Evolutionary conservation across 2,329 filamentous ascomycete genomes (phyloP).

Genomic region (Lithohypha guttulata): DNA sequence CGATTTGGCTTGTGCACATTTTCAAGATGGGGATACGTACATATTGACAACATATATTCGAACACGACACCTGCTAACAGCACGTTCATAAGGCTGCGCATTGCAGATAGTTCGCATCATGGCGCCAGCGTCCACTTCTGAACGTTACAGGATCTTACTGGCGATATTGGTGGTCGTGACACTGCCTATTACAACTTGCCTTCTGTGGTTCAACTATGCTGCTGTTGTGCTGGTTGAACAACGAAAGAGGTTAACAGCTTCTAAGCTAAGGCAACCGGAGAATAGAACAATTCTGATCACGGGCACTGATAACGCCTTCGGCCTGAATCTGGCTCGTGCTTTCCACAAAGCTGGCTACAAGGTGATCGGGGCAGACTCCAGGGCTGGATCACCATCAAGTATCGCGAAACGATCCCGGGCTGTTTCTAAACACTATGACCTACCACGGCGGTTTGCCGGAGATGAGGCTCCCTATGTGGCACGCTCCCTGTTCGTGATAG

Average conservation of each 20-base stretch:
- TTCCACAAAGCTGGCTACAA: constrained; percentile 56
- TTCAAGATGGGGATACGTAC: no score
- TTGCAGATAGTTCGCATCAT: no score
- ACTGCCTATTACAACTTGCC: constrained; percentile 40
- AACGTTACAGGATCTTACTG: constrained; percentile 38
- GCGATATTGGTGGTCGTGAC: constrained; percentile 30
- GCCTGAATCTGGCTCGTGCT: constrained; percentile 53
- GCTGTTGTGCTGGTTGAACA: constrained; percentile 24
- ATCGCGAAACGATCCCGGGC: constrained; percentile 4
- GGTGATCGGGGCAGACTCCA: constrained; percentile 60
- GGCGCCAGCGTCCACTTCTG: no score
- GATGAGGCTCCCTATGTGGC: constrained; percentile 1
- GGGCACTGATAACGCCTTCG: constrained; percentile 61
- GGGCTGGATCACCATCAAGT: background rate
- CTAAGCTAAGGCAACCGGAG: background rate
- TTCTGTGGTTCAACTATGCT: constrained; percentile 33
- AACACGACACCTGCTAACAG: no score
- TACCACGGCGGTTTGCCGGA: background rate
- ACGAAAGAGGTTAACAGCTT: constrained; percentile 9
- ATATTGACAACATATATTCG: no score
- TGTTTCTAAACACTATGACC: background rate
- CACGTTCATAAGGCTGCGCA: no score
- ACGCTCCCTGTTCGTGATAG: constrained; percentile 45
- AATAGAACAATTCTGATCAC: constrained; percentile 55
- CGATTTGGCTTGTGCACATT: no score